Conservation (phyloP, 495 filamentous ascomycete species). For the Neurospora sublineolata region DNA sequence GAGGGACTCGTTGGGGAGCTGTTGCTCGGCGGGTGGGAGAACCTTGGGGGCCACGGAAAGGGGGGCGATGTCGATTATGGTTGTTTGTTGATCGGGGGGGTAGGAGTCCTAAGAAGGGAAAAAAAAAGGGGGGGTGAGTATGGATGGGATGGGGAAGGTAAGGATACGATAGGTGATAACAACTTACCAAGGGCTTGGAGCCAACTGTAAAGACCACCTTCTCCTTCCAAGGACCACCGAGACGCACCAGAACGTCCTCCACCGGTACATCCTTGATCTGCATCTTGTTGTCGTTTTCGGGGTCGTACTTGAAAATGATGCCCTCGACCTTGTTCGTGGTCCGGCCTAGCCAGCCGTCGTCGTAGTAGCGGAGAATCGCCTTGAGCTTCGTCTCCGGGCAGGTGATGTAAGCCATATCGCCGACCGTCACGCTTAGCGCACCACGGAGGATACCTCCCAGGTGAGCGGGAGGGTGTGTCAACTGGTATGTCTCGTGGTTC, state of each 20-base stretch:
- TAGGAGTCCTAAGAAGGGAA: constrained; percentile 22
- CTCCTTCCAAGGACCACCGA: constrained; percentile 73
- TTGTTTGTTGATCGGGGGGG: constrained; percentile 47
- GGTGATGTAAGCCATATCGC: constrained; percentile 75
- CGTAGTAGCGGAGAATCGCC: constrained; percentile 79
- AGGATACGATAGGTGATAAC: not conserved
- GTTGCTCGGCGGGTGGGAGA: constrained; percentile 60
- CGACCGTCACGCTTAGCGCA: constrained; percentile 69
- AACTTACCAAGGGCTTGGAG: constrained; percentile 39
- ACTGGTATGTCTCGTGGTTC: constrained; percentile 80
- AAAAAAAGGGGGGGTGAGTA: constrained; percentile 4
- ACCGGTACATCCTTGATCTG: constrained; percentile 77
- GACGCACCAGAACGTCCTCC: constrained; percentile 67
- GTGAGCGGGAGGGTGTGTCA: constrained; percentile 90
- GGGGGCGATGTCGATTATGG: constrained; percentile 77
- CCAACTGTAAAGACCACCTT: constrained; percentile 43
- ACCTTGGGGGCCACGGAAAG: constrained; percentile 65
- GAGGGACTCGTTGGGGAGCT: constrained; percentile 83
- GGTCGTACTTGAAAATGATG: constrained; percentile 79
- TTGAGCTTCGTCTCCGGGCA: constrained; percentile 83
- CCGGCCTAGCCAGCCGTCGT: constrained; percentile 89
- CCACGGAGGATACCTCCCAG: constrained; percentile 81
- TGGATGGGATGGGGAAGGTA: not conserved
- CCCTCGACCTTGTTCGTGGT: constrained; percentile 86
- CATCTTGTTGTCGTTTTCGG: constrained; percentile 62